Percentiles rank a stretch among this genome's conserved stretches.
phyloP scores from a whole-genome alignment of 2,329 filamentous ascomycete species.

The Xylariomycetidae sp. region DNA sequence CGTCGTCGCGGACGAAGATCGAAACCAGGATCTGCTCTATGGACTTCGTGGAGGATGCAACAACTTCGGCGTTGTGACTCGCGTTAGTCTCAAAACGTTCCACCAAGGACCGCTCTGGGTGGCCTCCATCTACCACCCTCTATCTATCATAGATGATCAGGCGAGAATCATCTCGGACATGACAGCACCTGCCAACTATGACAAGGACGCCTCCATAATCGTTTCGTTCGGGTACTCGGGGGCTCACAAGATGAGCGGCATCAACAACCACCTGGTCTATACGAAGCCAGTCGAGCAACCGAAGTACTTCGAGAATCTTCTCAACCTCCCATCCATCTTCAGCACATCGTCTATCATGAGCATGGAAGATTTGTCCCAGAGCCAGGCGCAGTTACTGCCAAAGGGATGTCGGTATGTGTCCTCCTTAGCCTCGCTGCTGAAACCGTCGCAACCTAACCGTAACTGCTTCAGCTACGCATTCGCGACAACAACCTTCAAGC shows the following conservation, averaged over 20 bases:
- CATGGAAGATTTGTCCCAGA: not conserved
- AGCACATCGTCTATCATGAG: slow-evolving; percentile 8
- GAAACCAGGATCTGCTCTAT: slow-evolving; percentile 11
- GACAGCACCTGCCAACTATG: slow-evolving; percentile 9
- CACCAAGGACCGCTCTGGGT: slow-evolving; percentile 12
- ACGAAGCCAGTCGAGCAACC: slow-evolving; percentile 9
- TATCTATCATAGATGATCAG: slow-evolving; percentile 4
- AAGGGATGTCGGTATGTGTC: slow-evolving; percentile 9
- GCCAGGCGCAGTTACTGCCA: not conserved
- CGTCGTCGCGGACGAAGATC: slow-evolving; percentile 18
- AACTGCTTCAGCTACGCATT: slow-evolving; percentile 5
- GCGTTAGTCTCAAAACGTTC: not conserved
- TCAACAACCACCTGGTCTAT: slow-evolving; percentile 9
- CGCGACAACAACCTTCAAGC: slow-evolving; percentile 8
- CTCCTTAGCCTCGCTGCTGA: not conserved
- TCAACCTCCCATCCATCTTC: slow-evolving; percentile 1
- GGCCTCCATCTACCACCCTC: slow-evolving; percentile 2
- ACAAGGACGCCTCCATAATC: slow-evolving; percentile 9
- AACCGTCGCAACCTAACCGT: not conserved
- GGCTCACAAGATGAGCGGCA: slow-evolving; percentile 3
- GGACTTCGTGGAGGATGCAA: slow-evolving; percentile 13
- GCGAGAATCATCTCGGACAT: slow-evolving; percentile 5
- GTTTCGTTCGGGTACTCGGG: slow-evolving; percentile 5
- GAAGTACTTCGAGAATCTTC: slow-evolving; percentile 1
- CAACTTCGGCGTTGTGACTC: slow-evolving; percentile 17